Base-by-base conservation (phyloP, 2,329 filamentous ascomycete species). In the Coniochaeta prunicola region DNA sequence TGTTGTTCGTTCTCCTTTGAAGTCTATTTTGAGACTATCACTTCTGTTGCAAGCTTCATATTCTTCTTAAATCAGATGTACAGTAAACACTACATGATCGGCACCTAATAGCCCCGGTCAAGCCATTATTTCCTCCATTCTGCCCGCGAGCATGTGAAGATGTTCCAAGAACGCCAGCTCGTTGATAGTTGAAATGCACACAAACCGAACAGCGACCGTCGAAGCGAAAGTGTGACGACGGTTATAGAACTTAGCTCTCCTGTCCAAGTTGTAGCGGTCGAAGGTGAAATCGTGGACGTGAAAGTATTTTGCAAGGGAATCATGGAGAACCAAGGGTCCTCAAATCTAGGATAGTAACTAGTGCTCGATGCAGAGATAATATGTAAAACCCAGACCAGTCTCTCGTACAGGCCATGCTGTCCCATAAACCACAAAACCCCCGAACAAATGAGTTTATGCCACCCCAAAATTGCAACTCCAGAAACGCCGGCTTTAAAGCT, bases 281-380 rank as follows among this genome's bases (percentile, higher is more conserved):
- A 24, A 45, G n/a, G 10, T 3, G 19, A 24, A 21, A 45, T 45
- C 21, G 40, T 34, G 21, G 7, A 45, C 13, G 9, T 45, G 34
- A 31, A 36, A 45, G 24, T 12, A 13, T 56, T 17, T 33, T 26
- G 31, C 17, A 38, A 33, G 33, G 60, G 62, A 58, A 60, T 65
- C 66, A 56, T 56, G 61, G 28, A 63, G 12, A 45, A 45, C 40
- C 50, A 60, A 57, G 60, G 64, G 66, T 33, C 30, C 48, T 53
- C 48, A 33, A 26, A 53, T 53, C 48, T 53, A 53, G 26, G 48
- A 53, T 31, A 26, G 26, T 53, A 53, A 15, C 40, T 45, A 45
- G 40, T 45, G 40, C 40, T 45, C 40, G 21, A 45, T 45, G 40
- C 40, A 45, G 13, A 45, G 40, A 45, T 45, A 45, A 45, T 21